Conservation (phyloP, 345 rosid species). For the Moricandia arvensis region DNA sequence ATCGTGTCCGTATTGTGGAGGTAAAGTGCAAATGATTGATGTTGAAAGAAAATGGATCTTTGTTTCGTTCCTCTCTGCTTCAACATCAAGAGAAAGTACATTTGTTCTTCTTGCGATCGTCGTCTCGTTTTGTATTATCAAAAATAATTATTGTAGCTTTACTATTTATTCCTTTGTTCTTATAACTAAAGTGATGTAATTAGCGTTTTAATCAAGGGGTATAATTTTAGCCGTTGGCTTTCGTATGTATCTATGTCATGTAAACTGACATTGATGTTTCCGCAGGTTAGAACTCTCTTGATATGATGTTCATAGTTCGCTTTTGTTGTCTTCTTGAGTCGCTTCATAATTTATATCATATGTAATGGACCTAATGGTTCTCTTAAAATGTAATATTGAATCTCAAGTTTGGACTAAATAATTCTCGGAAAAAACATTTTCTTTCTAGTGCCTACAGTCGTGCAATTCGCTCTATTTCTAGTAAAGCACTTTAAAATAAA, state of each 20-base stretch:
- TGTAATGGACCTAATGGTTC: background rate
- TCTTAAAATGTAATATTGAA: background rate
- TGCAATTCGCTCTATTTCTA: too few relatives aligned
- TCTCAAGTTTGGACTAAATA: background rate
- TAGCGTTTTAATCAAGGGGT: conserved; percentile 4
- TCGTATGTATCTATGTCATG: conserved; percentile 8
- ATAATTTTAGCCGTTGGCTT: conserved; percentile 11
- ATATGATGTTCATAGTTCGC: background rate
- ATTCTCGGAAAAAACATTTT: too few relatives aligned
- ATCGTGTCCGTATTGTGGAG: conserved; percentile 80
- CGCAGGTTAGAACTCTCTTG: conserved; percentile 2
- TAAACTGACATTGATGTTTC: conserved; percentile 24
- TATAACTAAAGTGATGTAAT: background rate
- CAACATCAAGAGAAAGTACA: conserved; percentile 57
- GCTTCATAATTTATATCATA: background rate
- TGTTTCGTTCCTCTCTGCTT: conserved; percentile 76
- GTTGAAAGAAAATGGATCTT: conserved; percentile 70
- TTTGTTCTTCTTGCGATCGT: conserved; percentile 62
- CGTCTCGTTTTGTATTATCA: conserved; percentile 48
- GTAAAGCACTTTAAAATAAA: too few relatives aligned
- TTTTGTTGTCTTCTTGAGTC: conserved; percentile 14
- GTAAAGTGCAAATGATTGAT: conserved; percentile 70
- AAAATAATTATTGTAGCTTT: background rate
- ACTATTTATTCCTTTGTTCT: background rate
- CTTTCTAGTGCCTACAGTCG: too few relatives aligned